Evolutionary conservation across 768 basidiomycete species (phyloP), one percentile per base, ranked within the genome.

Genomic region (Asterophora lycoperdoides): DNA sequence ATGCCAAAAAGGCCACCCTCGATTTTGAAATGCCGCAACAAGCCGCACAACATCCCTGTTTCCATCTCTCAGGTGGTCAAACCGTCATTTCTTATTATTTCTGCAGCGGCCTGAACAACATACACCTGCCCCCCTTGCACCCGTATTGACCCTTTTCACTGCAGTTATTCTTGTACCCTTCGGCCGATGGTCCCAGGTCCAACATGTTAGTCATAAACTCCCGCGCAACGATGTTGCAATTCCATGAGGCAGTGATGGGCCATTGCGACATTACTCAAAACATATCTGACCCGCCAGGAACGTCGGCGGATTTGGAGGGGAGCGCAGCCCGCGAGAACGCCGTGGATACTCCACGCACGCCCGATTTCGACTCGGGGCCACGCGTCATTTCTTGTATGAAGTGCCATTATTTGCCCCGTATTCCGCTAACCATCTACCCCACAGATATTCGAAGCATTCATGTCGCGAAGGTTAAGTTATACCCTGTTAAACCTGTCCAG

Each of bases 351-450:
- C 18, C 29, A 8, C 2, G 8, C 42, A 43, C 17, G 23, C 23
- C 6, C 23, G 23, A 23, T 6, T 23, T 23, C 23, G 23, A 23
- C 23, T 23, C 23, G 23, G 23, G 23, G 43, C 30, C 32, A 45
- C 19, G n/a, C 9, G 33, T n/a, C 35, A 14, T 10, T 14, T 34
- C 19, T 8, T 5, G 20, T 8, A 45, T 33, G 15, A 36, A 36
- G 35, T 6, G 23, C 23, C 23, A 34, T 37, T 38, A 51, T 39
- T n/a, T 28, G 49, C 53, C 53, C 44, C 36, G 35, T 18, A 32
- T 32, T 28, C 43, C 23, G 23, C 23, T 23, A 23, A 23, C 23
- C 23, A 23, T 6, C 26, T 10, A 40, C 46, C 44, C 48, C 41
- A 29, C 41, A 47, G 1, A 18, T 46, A 18, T 38, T 23, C 43